These are phyloP conservation scores for Populus simonii DNA, from an alignment of 345 rosid genomes.

Conservation along the genomic window DNA sequence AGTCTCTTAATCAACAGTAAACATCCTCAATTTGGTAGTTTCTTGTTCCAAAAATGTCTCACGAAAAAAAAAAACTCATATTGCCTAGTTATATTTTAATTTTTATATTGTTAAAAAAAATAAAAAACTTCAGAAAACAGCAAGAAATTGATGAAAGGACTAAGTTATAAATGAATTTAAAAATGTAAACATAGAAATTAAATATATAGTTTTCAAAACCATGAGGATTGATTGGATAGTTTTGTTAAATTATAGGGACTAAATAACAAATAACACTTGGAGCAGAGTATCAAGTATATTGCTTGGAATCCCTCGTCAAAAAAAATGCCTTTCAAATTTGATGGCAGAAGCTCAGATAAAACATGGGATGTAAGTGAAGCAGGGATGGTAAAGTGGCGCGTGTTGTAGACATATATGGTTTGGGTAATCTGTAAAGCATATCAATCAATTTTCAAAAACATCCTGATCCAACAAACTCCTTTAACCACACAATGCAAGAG, in stretches of 20 bases:
- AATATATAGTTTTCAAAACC: too few relatives aligned
- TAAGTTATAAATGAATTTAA: too few relatives aligned
- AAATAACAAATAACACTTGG: not conserved
- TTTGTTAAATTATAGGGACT: too few relatives aligned
- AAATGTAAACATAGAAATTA: too few relatives aligned
- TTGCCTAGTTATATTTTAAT: not conserved
- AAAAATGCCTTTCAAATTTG: not conserved
- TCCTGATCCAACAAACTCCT: not conserved
- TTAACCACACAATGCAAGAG: conserved; percentile 2
- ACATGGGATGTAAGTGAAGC: not conserved
- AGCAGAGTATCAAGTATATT: not conserved
- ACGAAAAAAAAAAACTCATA: not conserved
- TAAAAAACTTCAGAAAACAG: not conserved
- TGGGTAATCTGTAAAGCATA: not conserved
- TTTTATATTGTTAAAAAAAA: not conserved
- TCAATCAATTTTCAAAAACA: not conserved
- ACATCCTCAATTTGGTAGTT: not conserved
- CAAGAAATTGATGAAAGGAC: not conserved
- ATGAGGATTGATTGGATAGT: too few relatives aligned
- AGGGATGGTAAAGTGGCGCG: not conserved
- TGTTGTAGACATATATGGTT: not conserved
- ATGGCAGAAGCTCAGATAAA: not conserved
- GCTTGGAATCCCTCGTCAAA: not conserved
- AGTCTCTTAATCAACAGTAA: not conserved
- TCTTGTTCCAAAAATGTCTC: not conserved